Evolutionary conservation across 495 filamentous ascomycete genomes (phyloP), one percentile per base, ranked within the genome.

Genomic region (Cairneyella variabilis): DNA sequence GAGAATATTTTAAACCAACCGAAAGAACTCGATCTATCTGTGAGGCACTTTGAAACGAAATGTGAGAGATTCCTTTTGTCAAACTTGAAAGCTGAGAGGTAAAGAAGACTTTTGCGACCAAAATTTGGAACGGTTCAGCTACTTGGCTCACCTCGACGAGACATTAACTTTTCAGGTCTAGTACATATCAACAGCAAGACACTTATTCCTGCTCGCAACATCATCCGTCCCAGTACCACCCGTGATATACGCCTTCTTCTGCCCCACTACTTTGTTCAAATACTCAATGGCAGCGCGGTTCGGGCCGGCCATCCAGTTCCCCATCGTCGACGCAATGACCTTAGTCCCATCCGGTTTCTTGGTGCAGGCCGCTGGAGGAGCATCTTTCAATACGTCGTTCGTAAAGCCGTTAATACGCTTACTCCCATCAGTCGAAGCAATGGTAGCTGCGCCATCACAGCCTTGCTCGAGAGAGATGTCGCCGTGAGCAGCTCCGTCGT

Each of bases 391-490:
- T 40, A 72, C 60, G 48, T 71, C 69, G 27, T 70, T 48, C 0
- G 30, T 39, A 39, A 73, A 71, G 14, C 70, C 71, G 43, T 66
- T 67, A 5, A 52, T 59, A 18, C 58, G 50, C 4, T 62, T 58
- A 18, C 63, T 62, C 2, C 70, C 70, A 48, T 73, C 71, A 0
- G 69, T 73, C 9, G 64, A 57, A 18, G 58, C 56, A 18, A 74
- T 67, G 3, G 66, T 71, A 4, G 69, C 71, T 0, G 70, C 70
- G 9, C 70, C 69, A 53, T 74, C 70, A 43, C 69, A 73, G 0
- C 71, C 71, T 44, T 74, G 70, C 63, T 74, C 52, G 0, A 73
- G 43, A 9, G 58, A 64, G 53, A 74, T 66, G 51, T 74, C 71
- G 22, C 71, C 71, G 51, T 74, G 71, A 2, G 71, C 70, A 18